Conservation (phyloP, 768 basidiomycete genomes). For the Sistotremastrum suecicum region DNA sequence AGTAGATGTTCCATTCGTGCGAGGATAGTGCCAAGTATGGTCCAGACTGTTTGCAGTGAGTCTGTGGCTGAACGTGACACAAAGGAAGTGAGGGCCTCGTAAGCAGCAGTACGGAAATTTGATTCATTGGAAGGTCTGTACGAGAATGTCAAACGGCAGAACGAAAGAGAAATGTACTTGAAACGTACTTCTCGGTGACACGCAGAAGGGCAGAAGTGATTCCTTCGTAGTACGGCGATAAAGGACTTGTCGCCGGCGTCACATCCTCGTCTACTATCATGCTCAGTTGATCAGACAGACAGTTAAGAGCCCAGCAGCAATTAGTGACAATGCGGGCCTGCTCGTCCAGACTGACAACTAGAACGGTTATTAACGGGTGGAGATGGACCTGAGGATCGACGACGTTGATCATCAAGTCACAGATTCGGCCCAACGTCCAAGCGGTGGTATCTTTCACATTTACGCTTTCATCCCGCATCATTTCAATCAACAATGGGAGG, state of each 20-base stretch:
- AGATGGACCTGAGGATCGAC: constrained; percentile 88
- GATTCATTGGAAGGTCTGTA: constrained; percentile 68
- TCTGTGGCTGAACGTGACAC: constrained; percentile 70
- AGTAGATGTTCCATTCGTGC: constrained; percentile 83
- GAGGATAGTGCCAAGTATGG: constrained; percentile 70
- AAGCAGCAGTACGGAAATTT: constrained; percentile 89
- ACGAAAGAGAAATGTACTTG: background rate
- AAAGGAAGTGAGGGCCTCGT: constrained; percentile 87
- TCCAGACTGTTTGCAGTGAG: constrained; percentile 67
- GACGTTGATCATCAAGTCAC: constrained; percentile 70
- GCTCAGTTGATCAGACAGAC: constrained; percentile 81
- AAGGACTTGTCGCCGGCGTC: constrained; percentile 43
- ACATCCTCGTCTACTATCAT: constrained; percentile 48
- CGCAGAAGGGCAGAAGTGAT: constrained; percentile 72
- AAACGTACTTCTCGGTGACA: constrained; percentile 70
- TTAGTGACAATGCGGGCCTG: constrained; percentile 79
- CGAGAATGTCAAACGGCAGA: background rate
- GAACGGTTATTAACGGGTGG: constrained; percentile 64
- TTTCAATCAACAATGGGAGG: constrained; percentile 81
- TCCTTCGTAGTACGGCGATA: constrained; percentile 83
- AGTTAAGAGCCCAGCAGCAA: constrained; percentile 95
- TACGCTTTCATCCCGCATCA: constrained; percentile 78
- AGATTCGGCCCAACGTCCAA: constrained; percentile 94
- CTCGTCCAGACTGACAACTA: constrained; percentile 70
- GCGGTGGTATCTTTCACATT: constrained; percentile 96